A percentile compares a stretch with the other conserved stretches of the same genome.
Conservation (phyloP, 2,329 filamentous ascomycete genomes). For the Trichophyton verrucosum region DNA sequence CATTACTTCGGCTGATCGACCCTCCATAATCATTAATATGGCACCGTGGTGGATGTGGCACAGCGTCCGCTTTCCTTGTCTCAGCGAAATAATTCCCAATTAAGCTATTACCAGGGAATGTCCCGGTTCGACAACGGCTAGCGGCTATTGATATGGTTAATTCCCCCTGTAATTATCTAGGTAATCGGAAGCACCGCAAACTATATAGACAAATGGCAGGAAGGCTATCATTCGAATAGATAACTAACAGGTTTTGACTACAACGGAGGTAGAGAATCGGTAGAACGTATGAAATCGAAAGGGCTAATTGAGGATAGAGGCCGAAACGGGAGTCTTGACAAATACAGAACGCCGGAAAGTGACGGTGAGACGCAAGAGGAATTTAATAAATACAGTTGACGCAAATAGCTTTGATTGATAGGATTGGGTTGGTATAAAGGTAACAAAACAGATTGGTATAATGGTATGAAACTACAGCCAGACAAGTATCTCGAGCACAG, state of each 20-base stretch:
- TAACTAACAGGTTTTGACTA: not conserved
- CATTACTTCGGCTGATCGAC: not conserved
- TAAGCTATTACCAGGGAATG: not conserved
- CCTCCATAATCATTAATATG: not conserved
- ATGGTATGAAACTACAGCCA: conserved; percentile 5
- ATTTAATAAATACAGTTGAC: not conserved
- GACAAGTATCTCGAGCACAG: not conserved
- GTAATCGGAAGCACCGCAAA: not conserved
- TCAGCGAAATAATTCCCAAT: not conserved
- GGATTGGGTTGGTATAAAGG: not conserved
- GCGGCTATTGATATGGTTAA: not conserved
- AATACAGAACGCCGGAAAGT: not conserved
- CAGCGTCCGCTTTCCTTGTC: not conserved
- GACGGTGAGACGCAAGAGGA: not conserved
- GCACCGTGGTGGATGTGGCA: not conserved
- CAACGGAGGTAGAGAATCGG: too few species aligned
- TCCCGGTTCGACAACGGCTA: not conserved
- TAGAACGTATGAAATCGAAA: not conserved
- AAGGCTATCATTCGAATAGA: not conserved
- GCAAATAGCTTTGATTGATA: not conserved
- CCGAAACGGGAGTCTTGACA: not conserved
- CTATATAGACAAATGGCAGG: not conserved
- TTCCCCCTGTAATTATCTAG: not conserved
- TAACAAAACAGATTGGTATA: conserved; percentile 6
- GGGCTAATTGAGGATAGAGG: not conserved